Conservation (phyloP, 2,329 filamentous ascomycete genomes). For the Sporothrix mexicana region DNA sequence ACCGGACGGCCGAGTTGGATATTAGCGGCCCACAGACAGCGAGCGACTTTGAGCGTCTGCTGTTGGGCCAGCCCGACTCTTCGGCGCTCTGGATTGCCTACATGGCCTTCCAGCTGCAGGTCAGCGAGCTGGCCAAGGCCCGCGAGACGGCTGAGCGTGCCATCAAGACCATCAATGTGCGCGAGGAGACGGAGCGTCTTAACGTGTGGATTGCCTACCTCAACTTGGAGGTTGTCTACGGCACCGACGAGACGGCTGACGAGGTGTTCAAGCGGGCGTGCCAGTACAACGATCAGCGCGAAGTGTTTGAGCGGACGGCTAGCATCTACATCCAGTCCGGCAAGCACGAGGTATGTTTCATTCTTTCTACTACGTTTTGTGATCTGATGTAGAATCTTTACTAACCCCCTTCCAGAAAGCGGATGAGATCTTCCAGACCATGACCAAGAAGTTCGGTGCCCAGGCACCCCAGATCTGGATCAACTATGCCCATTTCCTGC, state of each 20-base stretch:
- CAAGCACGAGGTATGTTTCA: constrained; percentile 73
- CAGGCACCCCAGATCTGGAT: constrained; percentile 81
- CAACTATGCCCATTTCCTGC: constrained; percentile 94
- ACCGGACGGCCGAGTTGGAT: constrained; percentile 91
- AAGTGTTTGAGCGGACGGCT: constrained; percentile 85
- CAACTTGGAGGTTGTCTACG: constrained; percentile 92
- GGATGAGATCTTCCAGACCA: constrained; percentile 82
- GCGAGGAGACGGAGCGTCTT: constrained; percentile 89
- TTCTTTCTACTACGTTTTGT: too few species aligned
- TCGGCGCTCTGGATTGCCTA: constrained; percentile 94
- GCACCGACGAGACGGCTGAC: constrained; percentile 80
- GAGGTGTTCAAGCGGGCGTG: constrained; percentile 90
- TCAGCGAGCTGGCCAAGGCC: constrained; percentile 86
- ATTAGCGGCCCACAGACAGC: constrained; percentile 85
- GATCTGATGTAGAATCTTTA: not conserved
- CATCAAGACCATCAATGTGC: constrained; percentile 86
- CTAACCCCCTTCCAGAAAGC: constrained; percentile 67
- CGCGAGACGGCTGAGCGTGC: constrained; percentile 90
- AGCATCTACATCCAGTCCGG: constrained; percentile 95
- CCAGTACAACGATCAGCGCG: constrained; percentile 89
- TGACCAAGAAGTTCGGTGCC: constrained; percentile 88
- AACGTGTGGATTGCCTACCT: constrained; percentile 95
- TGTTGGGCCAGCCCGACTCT: constrained; percentile 92
- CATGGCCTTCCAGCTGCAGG: constrained; percentile 97
- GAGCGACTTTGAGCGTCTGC: constrained; percentile 90